phyloP scores from a whole-genome alignment of 2,329 filamentous ascomycete genomes.

The Penicillium polonicum region DNA sequence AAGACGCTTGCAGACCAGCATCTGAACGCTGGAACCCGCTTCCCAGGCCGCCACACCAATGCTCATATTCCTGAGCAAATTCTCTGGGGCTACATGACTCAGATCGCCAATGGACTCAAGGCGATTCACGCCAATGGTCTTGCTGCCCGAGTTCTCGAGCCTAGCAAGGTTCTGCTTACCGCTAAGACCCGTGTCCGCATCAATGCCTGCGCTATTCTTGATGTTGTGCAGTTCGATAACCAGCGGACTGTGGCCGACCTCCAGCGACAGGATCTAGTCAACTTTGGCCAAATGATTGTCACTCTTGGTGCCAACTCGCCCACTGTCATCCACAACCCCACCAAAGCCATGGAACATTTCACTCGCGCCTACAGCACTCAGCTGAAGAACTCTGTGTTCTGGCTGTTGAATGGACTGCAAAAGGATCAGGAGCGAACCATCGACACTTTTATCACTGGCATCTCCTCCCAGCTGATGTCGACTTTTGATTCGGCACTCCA shows the following conservation, averaged over 20 bases:
- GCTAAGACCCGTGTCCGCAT: slow-evolving; percentile 87
- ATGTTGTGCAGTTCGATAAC: slow-evolving; percentile 80
- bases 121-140: slow-evolving; percentile 78
- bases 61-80: slow-evolving; percentile 66
- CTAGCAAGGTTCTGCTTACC: slow-evolving; percentile 85
- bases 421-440: slow-evolving; percentile 66
- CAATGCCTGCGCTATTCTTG: slow-evolving; percentile 82
- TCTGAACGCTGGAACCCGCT: slow-evolving; percentile 41
- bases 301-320: slow-evolving; percentile 70
- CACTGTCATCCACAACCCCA: slow-evolving; percentile 60
- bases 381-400: slow-evolving; percentile 74
- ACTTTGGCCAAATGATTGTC: slow-evolving; percentile 82
- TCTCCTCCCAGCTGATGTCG: slow-evolving; percentile 72
- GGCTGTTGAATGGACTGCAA: slow-evolving; percentile 71
- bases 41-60: slow-evolving; percentile 45
- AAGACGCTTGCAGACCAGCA: slow-evolving; percentile 87
- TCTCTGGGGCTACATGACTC: slow-evolving; percentile 88
- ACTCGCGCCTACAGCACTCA: slow-evolving; percentile 73
- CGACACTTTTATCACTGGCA: slow-evolving; percentile 73
- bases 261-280: slow-evolving; percentile 82
- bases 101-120: slow-evolving; percentile 84
- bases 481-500: slow-evolving; percentile 79
- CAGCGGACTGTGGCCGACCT: slow-evolving; percentile 68
- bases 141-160: slow-evolving; percentile 80
- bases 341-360: slow-evolving; percentile 73